Evolutionary conservation across 495 filamentous ascomycete genomes (phyloP), one percentile per base, ranked within the genome.

Genomic region (Talaromyces ruber): DNA sequence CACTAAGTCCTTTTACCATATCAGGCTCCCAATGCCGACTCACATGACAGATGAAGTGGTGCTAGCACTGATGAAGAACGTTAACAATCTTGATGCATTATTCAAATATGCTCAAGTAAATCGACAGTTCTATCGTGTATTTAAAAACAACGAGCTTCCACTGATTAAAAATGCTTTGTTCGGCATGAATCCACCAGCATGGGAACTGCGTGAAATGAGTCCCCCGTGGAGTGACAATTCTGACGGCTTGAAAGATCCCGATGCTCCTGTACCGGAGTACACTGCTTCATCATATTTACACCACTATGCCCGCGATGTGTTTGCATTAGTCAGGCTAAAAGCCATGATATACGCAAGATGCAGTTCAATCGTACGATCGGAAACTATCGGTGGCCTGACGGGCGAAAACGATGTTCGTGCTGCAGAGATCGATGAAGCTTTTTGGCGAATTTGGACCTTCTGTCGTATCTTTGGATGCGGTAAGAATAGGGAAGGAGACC

Each of bases 381-480:
- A 86, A 30, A 87, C 84, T 0, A 76, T 83, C 6, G 70, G 71
- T 8, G 85, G 83, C 2, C 76, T 88, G 14, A 71, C 81, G 1
- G 83, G 81, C 4, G 64, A 75, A 8, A 78, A 85, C 59, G 73
- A 76, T 37, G 61, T 67, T 7, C 76, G 81, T 11, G 77, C 82
- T 0, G 74, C 77, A 52, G 79, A 82, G 59, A 77, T 88, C n/a
- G 82, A 88, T 64, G 79, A 85, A 68, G 86, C 86, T 1, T 81
- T 88, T 59, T 88, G 85, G 84, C 79, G 86, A 0, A 79, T 89
- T 21, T 89, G 86, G 86, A 86, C 82, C 3, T 89, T 89, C 71
- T 88, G 86, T 68, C 82, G 81, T 16, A 81, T 88, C 45, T 89
- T 89, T 59, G 86, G 86, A 3, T 78, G 76, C 45, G 78, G 78